Evolutionary conservation across 257 asterid genomes (phyloP), one percentile per base, ranked within the genome.

Genomic region (Gentiana macrophylla): DNA sequence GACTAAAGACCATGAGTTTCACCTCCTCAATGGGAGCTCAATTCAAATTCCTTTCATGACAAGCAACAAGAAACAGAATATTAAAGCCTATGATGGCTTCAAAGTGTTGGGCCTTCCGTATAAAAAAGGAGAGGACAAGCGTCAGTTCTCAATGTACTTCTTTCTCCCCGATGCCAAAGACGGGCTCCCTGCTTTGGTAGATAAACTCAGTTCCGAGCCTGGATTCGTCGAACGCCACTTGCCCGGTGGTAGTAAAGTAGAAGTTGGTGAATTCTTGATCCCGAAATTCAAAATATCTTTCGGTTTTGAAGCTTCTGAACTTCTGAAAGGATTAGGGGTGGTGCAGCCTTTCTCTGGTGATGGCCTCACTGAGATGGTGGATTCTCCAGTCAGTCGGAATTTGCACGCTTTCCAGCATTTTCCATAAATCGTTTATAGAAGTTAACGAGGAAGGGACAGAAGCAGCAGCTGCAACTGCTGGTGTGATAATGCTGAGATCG

Each of bases 311-410:
- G 53, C 53, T 49, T 12, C 53, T 12, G 12, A 49, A 8, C 15
- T 49, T 24, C 53, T 49, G 15, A 12, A 49, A 49, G 53, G 33
- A 24, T 6, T 49, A 24, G 53, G 53, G 1, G 15, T 49, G 32
- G 53, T 49, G 15, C 33, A 3, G 6, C 53, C 53, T 12, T 49
- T 49, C 33, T 49, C 53, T 2, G 53, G 53, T 12, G 53, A 24
- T 47, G 83, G 73, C 53, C 75, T 81, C 32, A 70, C 76, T 0
- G 73, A 75, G 67, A 76, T 79, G 69, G 79, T 76, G 50, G 86
- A 79, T 34, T 69, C 79, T 43, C 47, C 48, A 1, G 38, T 37
- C 4, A 52, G 74, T 45, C 45, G 59, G 32, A 15, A 67, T 2
- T 68, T 78, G 12, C 46, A 41, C 2, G 46, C n/a, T 41, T 41